Percentiles rank a stretch among this genome's conserved stretches.
Conservation (phyloP, 2,329 filamentous ascomycete species). For the Trichoderma sp. region DNA sequence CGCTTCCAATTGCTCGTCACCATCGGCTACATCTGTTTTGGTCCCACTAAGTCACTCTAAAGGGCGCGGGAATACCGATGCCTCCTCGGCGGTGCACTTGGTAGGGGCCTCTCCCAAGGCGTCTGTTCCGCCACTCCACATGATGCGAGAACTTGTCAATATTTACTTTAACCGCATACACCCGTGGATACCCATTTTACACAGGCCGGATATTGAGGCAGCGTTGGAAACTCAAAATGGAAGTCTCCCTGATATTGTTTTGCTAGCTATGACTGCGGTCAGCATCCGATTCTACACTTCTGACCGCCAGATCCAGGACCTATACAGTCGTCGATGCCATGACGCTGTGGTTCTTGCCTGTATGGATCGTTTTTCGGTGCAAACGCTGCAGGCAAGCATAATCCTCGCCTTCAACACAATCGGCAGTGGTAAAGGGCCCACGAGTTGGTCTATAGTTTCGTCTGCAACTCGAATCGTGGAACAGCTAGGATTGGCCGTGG, state of each 20-base stretch:
- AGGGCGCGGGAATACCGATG: background rate
- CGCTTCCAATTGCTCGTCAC: background rate
- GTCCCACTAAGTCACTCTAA: background rate
- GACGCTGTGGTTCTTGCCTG: constrained; percentile 19
- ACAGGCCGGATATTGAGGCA: constrained; percentile 12
- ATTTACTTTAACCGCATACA: constrained; percentile 19
- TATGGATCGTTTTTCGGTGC: constrained; percentile 29
- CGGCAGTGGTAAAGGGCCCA: constrained; percentile 19
- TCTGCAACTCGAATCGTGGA: constrained; percentile 23
- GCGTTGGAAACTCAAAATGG: background rate
- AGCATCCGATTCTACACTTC: constrained; percentile 19
- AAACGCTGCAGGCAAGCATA: constrained; percentile 34
- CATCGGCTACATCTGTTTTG: background rate
- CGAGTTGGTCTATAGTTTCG: constrained; percentile 22
- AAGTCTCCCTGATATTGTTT: constrained; percentile 14
- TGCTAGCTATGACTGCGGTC: constrained; percentile 19
- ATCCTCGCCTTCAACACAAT: constrained; percentile 35
- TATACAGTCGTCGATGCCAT: constrained; percentile 19
- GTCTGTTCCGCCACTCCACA: constrained; percentile 15
- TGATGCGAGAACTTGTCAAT: constrained; percentile 18
- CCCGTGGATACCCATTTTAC: constrained; percentile 21
- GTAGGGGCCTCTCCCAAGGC: background rate
- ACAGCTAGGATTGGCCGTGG: constrained; percentile 28
- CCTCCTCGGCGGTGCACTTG: background rate
- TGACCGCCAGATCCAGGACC: constrained; percentile 17